Evolutionary conservation across 2,329 filamentous ascomycete genomes (phyloP).

Genomic region (Penicillium rolfsii): DNA sequence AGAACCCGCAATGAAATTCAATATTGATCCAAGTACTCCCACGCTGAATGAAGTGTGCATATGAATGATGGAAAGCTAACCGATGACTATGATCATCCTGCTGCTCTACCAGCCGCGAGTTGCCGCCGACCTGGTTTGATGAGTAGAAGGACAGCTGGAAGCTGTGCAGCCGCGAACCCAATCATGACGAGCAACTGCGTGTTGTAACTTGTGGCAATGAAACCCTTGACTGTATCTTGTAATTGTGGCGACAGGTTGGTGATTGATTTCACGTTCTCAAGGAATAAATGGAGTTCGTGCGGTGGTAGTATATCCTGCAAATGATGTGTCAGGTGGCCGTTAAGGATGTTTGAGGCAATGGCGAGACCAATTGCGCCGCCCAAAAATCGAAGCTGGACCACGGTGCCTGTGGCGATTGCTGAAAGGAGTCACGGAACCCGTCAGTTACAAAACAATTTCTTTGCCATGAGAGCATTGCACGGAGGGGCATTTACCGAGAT

Average conservation of each 20-base stretch:
- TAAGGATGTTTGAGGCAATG: constrained; percentile 33
- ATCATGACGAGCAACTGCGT: constrained; percentile 32
- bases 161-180: constrained; percentile 30
- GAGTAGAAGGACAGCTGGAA: constrained; percentile 27
- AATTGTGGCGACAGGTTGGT: constrained; percentile 13
- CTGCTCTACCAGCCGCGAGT: constrained; percentile 16
- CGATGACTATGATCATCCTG: not conserved
- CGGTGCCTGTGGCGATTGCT: constrained; percentile 33
- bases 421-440: not conserved
- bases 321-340: constrained; percentile 25
- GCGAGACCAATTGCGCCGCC: constrained; percentile 34
- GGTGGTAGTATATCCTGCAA: constrained; percentile 22
- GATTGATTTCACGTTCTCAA: constrained; percentile 27
- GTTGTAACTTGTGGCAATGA: constrained; percentile 29
- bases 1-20: not conserved
- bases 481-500: constrained; percentile 25
- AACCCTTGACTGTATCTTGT: constrained; percentile 19
- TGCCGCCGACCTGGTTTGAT: constrained; percentile 22
- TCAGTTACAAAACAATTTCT: constrained; percentile 1
- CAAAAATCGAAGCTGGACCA: constrained; percentile 33
- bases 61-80: no score
- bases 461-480: not conserved
- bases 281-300: constrained; percentile 25
- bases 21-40: not conserved
- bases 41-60: not conserved